Percentiles rank a stretch among this genome's conserved stretches.
Conservation (phyloP, 2,329 filamentous ascomycete genomes). For the Microdochium trichocladiopsis region DNA sequence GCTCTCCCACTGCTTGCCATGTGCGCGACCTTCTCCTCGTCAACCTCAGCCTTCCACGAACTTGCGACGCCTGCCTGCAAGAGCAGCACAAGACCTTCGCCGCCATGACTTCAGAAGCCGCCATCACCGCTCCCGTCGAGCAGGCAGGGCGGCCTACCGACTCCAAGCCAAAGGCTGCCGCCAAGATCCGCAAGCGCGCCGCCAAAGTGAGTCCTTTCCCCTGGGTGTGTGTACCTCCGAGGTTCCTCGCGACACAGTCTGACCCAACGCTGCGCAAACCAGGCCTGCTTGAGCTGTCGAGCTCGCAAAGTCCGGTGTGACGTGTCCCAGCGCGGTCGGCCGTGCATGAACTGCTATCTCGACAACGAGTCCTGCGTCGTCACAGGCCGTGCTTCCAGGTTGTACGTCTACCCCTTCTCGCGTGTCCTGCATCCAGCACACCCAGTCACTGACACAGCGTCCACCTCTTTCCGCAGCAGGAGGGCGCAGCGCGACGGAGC, state of each 20-base stretch:
- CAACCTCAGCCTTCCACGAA: too few species aligned
- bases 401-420: slow-evolving; percentile 19
- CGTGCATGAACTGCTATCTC: slow-evolving; percentile 45
- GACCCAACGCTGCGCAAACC: neutral
- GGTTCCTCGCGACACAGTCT: neutral
- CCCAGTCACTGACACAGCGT: neutral
- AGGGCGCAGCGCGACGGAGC: slow-evolving; percentile 17
- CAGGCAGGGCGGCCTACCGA: slow-evolving; percentile 3
- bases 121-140: neutral
- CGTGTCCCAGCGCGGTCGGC: slow-evolving; percentile 38
- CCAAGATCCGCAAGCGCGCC: slow-evolving; percentile 35
- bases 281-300: slow-evolving; percentile 40
- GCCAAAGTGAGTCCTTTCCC: slow-evolving; percentile 21
- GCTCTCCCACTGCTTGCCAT: neutral
- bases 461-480: slow-evolving; percentile 10
- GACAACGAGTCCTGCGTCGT: slow-evolving; percentile 37
- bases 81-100: neutral
- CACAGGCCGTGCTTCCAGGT: slow-evolving; percentile 29
- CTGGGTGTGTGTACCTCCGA: neutral
- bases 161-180: slow-evolving; percentile 20
- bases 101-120: neutral
- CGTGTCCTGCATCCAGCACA: neutral
- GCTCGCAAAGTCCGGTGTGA: slow-evolving; percentile 44
- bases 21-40: too few species aligned
- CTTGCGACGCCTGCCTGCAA: neutral